Conservation (phyloP, 225 moss, liverwort and hornwort genomes). For the Pseudisothecium myosuroides region DNA sequence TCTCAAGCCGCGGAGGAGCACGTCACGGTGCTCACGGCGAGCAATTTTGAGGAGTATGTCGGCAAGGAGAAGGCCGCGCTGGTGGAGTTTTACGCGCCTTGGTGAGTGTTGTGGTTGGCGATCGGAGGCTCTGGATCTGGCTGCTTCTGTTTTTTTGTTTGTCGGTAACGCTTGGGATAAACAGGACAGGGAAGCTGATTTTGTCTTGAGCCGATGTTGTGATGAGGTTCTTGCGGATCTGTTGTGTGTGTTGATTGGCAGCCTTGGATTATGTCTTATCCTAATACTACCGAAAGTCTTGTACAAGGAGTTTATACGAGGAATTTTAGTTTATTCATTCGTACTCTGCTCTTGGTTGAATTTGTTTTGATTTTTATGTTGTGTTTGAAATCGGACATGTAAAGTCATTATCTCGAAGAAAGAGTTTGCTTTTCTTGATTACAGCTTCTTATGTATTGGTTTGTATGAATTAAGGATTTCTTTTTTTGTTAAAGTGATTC, state of each 20-base stretch:
- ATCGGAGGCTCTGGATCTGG: not conserved
- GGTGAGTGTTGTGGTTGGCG: slow-evolving; percentile 31
- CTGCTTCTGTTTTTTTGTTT: not conserved
- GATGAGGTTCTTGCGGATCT: not conserved
- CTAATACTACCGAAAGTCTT: not conserved
- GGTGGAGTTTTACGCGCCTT: slow-evolving; percentile 97
- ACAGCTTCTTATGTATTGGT: not conserved
- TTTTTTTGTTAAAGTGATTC: no score
- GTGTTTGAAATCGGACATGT: not conserved
- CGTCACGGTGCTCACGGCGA: slow-evolving; percentile 54
- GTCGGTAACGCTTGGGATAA: not conserved
- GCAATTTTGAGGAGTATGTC: slow-evolving; percentile 74
- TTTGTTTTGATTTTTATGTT: not conserved
- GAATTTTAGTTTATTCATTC: not conserved
- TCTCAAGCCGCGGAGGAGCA: slow-evolving; percentile 45
- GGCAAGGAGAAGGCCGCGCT: slow-evolving; percentile 69
- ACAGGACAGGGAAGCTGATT: not conserved
- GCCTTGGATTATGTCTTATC: not conserved
- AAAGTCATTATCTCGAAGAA: no score
- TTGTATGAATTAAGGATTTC: not conserved
- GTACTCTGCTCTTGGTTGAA: not conserved
- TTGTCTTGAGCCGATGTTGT: not conserved
- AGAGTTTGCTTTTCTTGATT: not conserved
- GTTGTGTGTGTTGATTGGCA: not conserved
- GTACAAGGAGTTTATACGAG: not conserved